phyloP scores from a whole-genome alignment of 257 asterid genomes.

The Scutellaria galericulata region DNA sequence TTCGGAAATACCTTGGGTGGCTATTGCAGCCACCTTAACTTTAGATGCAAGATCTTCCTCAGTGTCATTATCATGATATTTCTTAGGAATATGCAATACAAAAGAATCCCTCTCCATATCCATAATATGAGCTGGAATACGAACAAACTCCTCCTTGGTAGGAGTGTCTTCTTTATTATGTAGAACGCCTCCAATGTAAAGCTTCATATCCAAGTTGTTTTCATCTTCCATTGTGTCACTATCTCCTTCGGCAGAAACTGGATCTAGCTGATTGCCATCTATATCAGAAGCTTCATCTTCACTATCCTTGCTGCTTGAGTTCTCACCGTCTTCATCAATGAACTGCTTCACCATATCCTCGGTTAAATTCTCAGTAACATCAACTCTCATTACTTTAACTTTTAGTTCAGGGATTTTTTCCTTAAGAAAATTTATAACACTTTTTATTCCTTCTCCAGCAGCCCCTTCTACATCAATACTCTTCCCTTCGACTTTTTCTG shows the following conservation, averaged over 20 bases:
- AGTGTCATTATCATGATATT: slow-evolving; percentile 48
- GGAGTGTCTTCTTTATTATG: slow-evolving; percentile 76
- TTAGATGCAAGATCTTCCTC: slow-evolving; percentile 62
- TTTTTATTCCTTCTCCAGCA: slow-evolving; percentile 87
- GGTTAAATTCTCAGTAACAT: slow-evolving; percentile 57
- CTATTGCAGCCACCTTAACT: slow-evolving; percentile 59
- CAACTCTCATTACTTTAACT: slow-evolving; percentile 72
- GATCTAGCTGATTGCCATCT: slow-evolving; percentile 54
- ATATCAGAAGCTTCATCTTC: slow-evolving; percentile 62
- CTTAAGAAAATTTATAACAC: slow-evolving; percentile 82
- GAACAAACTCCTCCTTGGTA: slow-evolving; percentile 76
- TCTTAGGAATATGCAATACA: slow-evolving; percentile 76
- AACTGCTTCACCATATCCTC: slow-evolving; percentile 69
- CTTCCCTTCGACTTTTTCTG: slow-evolving; percentile 64
- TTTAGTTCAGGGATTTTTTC: slow-evolving; percentile 90
- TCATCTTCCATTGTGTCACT: slow-evolving; percentile 55
- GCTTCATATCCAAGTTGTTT: slow-evolving; percentile 68
- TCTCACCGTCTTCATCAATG: slow-evolving; percentile 67
- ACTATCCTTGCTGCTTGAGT: slow-evolving; percentile 43
- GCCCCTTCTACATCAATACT: slow-evolving; percentile 77
- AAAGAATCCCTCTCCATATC: slow-evolving; percentile 84
- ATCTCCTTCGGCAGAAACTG: slow-evolving; percentile 57
- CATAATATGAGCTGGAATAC: slow-evolving; percentile 76
- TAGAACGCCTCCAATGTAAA: slow-evolving; percentile 84
- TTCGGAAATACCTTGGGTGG: slow-evolving; percentile 76